phyloP scores from a whole-genome alignment of 768 basidiomycete genomes.

The Butyriboletus loyo region DNA sequence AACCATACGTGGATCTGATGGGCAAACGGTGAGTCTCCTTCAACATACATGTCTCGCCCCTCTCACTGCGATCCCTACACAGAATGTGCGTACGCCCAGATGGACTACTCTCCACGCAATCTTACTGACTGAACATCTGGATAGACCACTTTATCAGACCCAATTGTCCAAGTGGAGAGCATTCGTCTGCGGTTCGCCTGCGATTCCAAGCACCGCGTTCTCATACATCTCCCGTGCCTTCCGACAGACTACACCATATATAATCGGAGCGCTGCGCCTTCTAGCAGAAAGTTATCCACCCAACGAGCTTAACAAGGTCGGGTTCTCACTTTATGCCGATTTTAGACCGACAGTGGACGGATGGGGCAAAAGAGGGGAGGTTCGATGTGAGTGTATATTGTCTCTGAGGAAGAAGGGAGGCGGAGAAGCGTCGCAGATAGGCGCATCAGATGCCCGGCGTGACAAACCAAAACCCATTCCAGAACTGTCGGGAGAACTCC shows the following conservation, averaged over 20 bases:
- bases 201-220: constrained; percentile 71
- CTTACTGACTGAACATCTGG: constrained; percentile 5
- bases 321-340: constrained; percentile 78
- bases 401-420: constrained; percentile 43
- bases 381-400: constrained; percentile 69
- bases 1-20: constrained; percentile 87
- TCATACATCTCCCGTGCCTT: constrained; percentile 80
- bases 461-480: constrained; percentile 3
- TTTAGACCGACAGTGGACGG: constrained; percentile 80
- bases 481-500: constrained; percentile 21
- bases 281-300: constrained; percentile 59
- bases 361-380: constrained; percentile 82
- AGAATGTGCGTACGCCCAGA: constrained; percentile 39
- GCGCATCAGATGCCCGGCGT: neutral
- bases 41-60: neutral
- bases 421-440: constrained; percentile 12
- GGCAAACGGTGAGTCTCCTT: constrained; percentile 53
- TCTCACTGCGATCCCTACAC: neutral
- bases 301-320: constrained; percentile 59
- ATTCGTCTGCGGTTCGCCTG: constrained; percentile 65
- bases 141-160: constrained; percentile 77
- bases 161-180: constrained; percentile 77
- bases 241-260: constrained; percentile 71
- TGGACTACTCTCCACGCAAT: neutral
- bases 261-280: constrained; percentile 74